Base-by-base conservation (phyloP, 495 filamentous ascomycete species). In the Penicillium nucicola region DNA sequence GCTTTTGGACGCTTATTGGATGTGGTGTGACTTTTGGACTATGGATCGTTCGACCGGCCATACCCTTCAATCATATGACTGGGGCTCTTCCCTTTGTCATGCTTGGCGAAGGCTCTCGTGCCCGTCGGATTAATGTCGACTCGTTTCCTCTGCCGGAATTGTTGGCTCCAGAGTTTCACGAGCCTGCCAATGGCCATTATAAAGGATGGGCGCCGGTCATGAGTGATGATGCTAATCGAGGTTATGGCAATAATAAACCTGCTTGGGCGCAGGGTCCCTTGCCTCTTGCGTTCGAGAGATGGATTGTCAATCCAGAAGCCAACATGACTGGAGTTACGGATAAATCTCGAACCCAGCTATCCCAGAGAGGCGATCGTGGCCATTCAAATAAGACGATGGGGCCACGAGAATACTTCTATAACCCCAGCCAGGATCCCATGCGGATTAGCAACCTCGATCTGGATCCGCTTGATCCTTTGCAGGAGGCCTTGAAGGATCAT, bases 381-480 rank as follows among this genome's bases (percentile, higher is more conserved):
- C 33, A 38, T 5, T n/a, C 38, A 22, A 50, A 42, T 19, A 41
- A 50, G 18, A 25, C 55, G 5, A 42, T 32, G 8, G 46, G 32
- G 49, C n/a, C 22, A 41, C 11, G 39, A 53, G 28, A 53, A 45
- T 35, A 50, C 42, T 65, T 65, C 35, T 77, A 74, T 39, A 65
- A 75, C 30, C 64, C 73, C 4, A 56, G 58, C n/a, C 48, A 54
- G 1, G 74, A 77, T 46, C 73, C 74, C 0, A 51, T 75, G 4
- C 69, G 71, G 48, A 67, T 77, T 25, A 67, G 66, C 11, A 77
- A 77, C 41, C 50, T 76, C 7, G 66, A 66, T 5, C 50, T 64
- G 9, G 58, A 63, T 0, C 50, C 76, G 2, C 53, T 73, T n/a
- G 56, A 45, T 5, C 56, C 64, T 13, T 39, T 74, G 30, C 47